Conservation (phyloP, 192 early-diverging fungal species). For the Backusella australiensis region DNA sequence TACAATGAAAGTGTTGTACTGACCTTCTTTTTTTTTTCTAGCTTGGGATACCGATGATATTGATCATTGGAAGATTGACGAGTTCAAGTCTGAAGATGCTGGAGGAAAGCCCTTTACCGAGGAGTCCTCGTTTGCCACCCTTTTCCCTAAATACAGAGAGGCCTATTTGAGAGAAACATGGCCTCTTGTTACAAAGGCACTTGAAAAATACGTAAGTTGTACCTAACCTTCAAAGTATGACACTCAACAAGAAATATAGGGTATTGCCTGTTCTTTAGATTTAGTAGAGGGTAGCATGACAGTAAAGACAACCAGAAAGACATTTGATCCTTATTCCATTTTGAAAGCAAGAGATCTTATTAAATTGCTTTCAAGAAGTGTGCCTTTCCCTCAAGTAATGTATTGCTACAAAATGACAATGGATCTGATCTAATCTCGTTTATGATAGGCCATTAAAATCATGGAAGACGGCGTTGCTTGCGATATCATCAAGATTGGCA, state of each 20-base stretch:
- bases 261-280: constrained; percentile 87
- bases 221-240: not conserved
- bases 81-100: constrained; percentile 78
- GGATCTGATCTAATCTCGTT: not conserved
- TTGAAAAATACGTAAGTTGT: constrained; percentile 67
- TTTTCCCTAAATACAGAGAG: constrained; percentile 99
- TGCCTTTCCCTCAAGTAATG: constrained; percentile 83
- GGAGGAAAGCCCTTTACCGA: constrained; percentile 70
- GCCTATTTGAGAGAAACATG: constrained; percentile 89
- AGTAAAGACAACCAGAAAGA: constrained; percentile 94
- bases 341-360: constrained; percentile 94
- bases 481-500: constrained; percentile 98
- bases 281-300: constrained; percentile 98
- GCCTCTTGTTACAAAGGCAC: constrained; percentile 79
- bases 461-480: constrained; percentile 90
- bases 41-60: constrained; percentile 93
- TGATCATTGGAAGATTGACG: constrained; percentile 91
- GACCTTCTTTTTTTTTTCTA: constrained; percentile 15
- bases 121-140: constrained; percentile 94
- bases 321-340: constrained; percentile 92
- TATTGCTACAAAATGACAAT: not conserved
- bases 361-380: constrained; percentile 91
- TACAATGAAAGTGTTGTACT: not conserved
- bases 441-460: constrained; percentile 71
- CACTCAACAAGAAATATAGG: constrained; percentile 38